Evolutionary conservation across 2,329 filamentous ascomycete genomes (phyloP), one percentile per base, ranked within the genome.

Genomic region (Penicillium sp.): DNA sequence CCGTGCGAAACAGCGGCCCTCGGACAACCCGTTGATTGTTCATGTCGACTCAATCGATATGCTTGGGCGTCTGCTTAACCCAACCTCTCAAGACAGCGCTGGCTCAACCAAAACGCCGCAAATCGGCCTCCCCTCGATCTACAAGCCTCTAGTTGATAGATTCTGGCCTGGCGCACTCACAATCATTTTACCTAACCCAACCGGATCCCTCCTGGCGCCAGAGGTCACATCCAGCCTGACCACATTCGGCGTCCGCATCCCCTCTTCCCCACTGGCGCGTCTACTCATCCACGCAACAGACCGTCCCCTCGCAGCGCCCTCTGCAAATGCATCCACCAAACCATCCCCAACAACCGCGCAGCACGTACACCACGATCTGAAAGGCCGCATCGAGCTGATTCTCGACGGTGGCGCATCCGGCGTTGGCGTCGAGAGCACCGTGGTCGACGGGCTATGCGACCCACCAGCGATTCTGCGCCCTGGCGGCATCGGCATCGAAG

Each of bases 131-230:
- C 91, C 92, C 0, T 72, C 77, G 1, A 88, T 92, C 66, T 99
- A 99, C 75, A 80, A 80, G 55, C 79, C 90, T 0, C 76, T 99
- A 22, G 90, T 97, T 54, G 77, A 85, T 53, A 81, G 80, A 41
- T 99, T 97, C 79, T 99, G 94, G 94, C 94, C 94, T 0, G 94
- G 94, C 0, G 92, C 94, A 0, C 75, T 99, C 50, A 99, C 94
- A 0, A 91, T 99, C 60, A 82, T 99, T 42, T 81, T 99, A 7
- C 90, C 88, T 0, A 88, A 90, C 48, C 89, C 90, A 0, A 65
- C 76, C n/a, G 72, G 79, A 28, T 89, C 88, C 1, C 80, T 81
- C 14, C 81, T 99, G 7, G 92, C 93, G 0, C 85, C 89, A n/a
- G 91, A 97, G 74, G 93, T 97, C 11, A 97, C 94, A 3, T 91